Conservation (phyloP, 129 eudicot genomes). For the Centella asiatica region DNA sequence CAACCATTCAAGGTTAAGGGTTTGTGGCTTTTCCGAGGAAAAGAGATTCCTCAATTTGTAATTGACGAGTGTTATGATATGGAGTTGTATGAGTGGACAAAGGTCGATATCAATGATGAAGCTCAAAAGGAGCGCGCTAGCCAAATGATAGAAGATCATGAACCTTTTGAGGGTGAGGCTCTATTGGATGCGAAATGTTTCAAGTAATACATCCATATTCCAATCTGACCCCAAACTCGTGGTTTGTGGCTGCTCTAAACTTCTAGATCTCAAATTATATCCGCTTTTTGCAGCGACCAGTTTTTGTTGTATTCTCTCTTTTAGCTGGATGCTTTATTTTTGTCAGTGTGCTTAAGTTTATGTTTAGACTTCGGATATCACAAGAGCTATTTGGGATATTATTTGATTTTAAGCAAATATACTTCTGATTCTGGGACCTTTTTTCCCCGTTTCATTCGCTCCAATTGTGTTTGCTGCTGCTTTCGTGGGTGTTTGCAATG, state of each 20-base stretch:
- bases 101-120: slow-evolving; percentile 44
- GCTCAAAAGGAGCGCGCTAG: slow-evolving; percentile 52
- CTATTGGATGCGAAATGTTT: slow-evolving; percentile 78
- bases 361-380: no score
- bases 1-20: slow-evolving; percentile 60
- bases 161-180: slow-evolving; percentile 79
- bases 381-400: no score
- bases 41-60: slow-evolving; percentile 49
- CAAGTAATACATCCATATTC: slow-evolving; percentile 24
- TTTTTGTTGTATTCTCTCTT: no score
- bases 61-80: slow-evolving; percentile 54
- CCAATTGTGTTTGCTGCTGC: no score
- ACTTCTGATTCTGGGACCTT: no score
- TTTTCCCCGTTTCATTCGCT: no score
- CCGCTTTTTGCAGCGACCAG: background rate
- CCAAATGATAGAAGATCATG: slow-evolving; percentile 40
- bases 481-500: no score
- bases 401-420: no score
- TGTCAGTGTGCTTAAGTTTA: no score
- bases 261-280: background rate
- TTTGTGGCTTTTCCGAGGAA: slow-evolving; percentile 62
- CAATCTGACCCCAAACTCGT: background rate
- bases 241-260: background rate
- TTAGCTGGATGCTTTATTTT: no score
- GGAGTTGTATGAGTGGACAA: slow-evolving; percentile 56